These are phyloP conservation scores for Arctium minus DNA, from an alignment of 129 eudicot genomes.

Conservation along the genomic window DNA sequence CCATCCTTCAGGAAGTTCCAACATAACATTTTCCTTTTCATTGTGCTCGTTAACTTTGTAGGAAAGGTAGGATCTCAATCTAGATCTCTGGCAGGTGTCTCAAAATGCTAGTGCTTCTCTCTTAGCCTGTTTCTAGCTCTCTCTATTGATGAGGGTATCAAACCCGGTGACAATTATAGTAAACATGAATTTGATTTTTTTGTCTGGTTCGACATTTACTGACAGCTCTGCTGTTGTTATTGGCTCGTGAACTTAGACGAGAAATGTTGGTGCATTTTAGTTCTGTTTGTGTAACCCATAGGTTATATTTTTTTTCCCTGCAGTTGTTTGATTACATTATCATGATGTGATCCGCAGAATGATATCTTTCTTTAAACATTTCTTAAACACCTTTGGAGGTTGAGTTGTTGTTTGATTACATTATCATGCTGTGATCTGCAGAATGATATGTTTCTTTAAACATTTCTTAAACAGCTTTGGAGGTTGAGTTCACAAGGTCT, in stretches of 20 bases:
- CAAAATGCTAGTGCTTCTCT: background rate
- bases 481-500: constrained; percentile 86
- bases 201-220: background rate
- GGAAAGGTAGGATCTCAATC: background rate
- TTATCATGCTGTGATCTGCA: constrained; percentile 26
- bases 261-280: background rate
- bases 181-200: background rate
- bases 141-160: background rate
- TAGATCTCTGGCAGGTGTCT: background rate
- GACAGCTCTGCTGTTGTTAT: background rate
- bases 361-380: constrained; percentile 1
- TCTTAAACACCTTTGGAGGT: constrained; percentile 55
- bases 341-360: constrained; percentile 14
- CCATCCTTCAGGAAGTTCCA: background rate
- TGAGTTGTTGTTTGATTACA: constrained; percentile 43
- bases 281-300: constrained; percentile 2
- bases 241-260: background rate
- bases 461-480: constrained; percentile 67
- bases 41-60: background rate
- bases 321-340: constrained; percentile 15
- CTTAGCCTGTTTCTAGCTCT: background rate
- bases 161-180: background rate
- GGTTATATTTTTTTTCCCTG: background rate
- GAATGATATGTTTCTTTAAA: constrained; percentile 27
- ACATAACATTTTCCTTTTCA: background rate